Conservation (phyloP, 805 yeast species). For the Lachancea lanzarotensis region DNA sequence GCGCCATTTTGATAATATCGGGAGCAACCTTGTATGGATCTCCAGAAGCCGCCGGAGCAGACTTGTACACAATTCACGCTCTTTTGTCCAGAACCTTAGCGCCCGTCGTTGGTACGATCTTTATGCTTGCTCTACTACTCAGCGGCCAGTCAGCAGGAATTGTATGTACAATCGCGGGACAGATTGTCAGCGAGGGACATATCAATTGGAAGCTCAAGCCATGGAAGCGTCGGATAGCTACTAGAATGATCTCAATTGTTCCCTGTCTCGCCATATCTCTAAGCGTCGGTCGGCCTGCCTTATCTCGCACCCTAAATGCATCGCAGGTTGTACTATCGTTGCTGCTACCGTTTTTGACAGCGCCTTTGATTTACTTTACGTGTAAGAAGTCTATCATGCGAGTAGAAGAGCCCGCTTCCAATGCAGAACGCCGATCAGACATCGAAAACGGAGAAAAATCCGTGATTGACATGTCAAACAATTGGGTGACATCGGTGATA, state of each 20-base stretch:
- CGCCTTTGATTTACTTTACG: conserved; percentile 81
- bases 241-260: conserved; percentile 69
- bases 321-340: conserved; percentile 81
- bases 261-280: conserved; percentile 75
- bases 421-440: conserved; percentile 8
- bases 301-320: conserved; percentile 67
- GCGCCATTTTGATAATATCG: conserved; percentile 74
- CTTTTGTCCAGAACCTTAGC: conserved; percentile 57
- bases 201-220: conserved; percentile 75
- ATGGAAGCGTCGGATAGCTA: conserved; percentile 70
- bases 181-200: conserved; percentile 88
- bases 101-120: conserved; percentile 72
- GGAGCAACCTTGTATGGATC: conserved; percentile 71
- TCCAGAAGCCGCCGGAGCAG: conserved; percentile 71
- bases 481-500: conserved; percentile 45
- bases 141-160: conserved; percentile 91
- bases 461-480: conserved; percentile 51
- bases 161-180: conserved; percentile 90
- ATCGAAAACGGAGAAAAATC: conserved; percentile 4
- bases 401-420: conserved; percentile 33
- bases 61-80: conserved; percentile 67
- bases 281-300: conserved; percentile 65
- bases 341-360: conserved; percentile 74
- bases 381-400: conserved; percentile 63
- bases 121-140: conserved; percentile 75